These are phyloP conservation scores for Epichloe sibirici DNA, from an alignment of 2,329 filamentous ascomycete genomes.

Conservation along the genomic window DNA sequence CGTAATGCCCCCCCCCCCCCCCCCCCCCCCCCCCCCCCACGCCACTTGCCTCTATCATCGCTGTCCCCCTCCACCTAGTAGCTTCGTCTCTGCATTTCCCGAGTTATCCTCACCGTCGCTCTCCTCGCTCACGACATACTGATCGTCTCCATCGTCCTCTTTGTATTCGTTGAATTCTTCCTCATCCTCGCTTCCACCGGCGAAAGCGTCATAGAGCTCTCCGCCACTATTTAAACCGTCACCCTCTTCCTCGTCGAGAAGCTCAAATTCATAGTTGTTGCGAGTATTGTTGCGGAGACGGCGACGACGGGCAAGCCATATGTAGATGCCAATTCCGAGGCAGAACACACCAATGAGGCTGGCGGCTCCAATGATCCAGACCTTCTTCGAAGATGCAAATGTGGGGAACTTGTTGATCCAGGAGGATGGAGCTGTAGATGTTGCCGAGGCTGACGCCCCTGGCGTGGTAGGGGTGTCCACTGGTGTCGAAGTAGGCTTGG, in stretches of 20 bases:
- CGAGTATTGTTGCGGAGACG: constrained; percentile 61
- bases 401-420: constrained; percentile 82
- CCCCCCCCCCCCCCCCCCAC: no score
- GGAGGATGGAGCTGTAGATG: constrained; percentile 38
- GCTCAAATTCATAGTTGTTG: constrained; percentile 88
- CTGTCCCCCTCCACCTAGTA: constrained; percentile 10
- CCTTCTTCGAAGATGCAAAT: constrained; percentile 76
- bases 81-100: constrained; percentile 14
- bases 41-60: neutral
- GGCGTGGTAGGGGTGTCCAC: neutral
- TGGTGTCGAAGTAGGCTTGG: constrained; percentile 25
- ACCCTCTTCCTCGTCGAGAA: constrained; percentile 71
- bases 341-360: constrained; percentile 82
- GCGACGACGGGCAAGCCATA: constrained; percentile 67
- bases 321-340: constrained; percentile 64
- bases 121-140: constrained; percentile 40
- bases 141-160: constrained; percentile 20
- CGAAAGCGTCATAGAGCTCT: constrained; percentile 95
- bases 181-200: constrained; percentile 66
- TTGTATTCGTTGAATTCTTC: constrained; percentile 29
- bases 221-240: constrained; percentile 49
- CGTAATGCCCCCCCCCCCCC: neutral
- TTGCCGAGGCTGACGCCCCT: neutral
- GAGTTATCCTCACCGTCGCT: constrained; percentile 26
- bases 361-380: constrained; percentile 86